Conservation (phyloP, 2,329 filamentous ascomycete species). For the Sarocladium strictum region DNA sequence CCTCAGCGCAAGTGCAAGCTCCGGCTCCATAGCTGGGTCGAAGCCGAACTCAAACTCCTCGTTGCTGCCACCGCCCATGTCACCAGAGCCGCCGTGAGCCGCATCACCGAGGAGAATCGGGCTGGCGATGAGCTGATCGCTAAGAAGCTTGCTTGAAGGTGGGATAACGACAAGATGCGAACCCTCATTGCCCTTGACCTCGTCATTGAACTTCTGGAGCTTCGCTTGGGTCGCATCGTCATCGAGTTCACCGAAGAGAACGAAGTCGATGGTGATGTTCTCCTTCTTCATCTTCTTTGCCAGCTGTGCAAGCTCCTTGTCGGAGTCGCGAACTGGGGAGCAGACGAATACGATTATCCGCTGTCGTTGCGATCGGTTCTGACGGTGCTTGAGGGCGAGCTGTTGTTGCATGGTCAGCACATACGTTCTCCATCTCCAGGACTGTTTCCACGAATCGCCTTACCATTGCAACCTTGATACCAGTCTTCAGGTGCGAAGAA, state of each 20-base stretch:
- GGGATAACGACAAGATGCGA: slow-evolving; percentile 88
- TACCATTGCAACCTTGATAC: slow-evolving; percentile 92
- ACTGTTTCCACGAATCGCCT: slow-evolving; percentile 25
- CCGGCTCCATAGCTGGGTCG: slow-evolving; percentile 86
- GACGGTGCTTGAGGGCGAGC: slow-evolving; percentile 94
- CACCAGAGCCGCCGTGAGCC: slow-evolving; percentile 43
- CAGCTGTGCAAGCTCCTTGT: slow-evolving; percentile 81
- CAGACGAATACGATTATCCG: slow-evolving; percentile 96
- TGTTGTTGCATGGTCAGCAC: slow-evolving; percentile 30
- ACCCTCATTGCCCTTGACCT: slow-evolving; percentile 84
- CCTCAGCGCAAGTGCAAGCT: slow-evolving; percentile 85
- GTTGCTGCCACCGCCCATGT: slow-evolving; percentile 50
- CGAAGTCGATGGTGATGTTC: slow-evolving; percentile 87
- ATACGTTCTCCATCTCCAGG: background rate
- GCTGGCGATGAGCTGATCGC: slow-evolving; percentile 82
- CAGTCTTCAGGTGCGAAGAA: slow-evolving; percentile 80
- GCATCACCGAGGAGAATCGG: slow-evolving; percentile 85
- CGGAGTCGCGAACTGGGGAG: slow-evolving; percentile 82
- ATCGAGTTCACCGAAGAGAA: slow-evolving; percentile 90
- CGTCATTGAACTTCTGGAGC: slow-evolving; percentile 87
- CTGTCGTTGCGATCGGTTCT: slow-evolving; percentile 95
- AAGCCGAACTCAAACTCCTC: slow-evolving; percentile 73
- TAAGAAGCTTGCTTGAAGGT: slow-evolving; percentile 85
- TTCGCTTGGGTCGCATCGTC: slow-evolving; percentile 87
- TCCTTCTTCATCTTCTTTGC: slow-evolving; percentile 99